Conservation (phyloP, 495 filamentous ascomycete species). For the Xylaria curta region DNA sequence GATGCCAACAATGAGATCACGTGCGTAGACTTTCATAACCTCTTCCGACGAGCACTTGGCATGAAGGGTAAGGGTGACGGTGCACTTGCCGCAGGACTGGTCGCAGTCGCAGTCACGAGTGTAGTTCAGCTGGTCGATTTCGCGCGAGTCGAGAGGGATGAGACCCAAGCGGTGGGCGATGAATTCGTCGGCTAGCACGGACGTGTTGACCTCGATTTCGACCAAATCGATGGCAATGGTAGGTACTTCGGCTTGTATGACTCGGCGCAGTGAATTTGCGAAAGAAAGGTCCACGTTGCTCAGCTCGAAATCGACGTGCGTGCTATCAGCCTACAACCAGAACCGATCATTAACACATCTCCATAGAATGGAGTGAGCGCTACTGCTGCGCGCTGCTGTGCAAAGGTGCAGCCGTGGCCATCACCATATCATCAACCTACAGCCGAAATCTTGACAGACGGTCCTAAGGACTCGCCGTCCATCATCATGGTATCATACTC, state of each 20-base stretch:
- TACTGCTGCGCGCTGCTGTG: not conserved
- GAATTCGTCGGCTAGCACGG: constrained; percentile 94
- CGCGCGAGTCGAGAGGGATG: constrained; percentile 83
- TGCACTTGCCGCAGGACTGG: constrained; percentile 87
- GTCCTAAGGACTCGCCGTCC: constrained; percentile 67
- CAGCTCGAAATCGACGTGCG: constrained; percentile 82
- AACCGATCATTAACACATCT: constrained; percentile 21
- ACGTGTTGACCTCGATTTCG: constrained; percentile 90
- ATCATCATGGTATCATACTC: constrained; percentile 70
- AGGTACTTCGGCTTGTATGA: constrained; percentile 92
- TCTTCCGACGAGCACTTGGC: constrained; percentile 82
- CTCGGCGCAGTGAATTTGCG: constrained; percentile 91
- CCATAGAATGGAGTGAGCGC: not conserved
- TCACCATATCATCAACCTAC: constrained; percentile 47
- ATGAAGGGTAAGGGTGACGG: constrained; percentile 79
- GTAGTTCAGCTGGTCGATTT: constrained; percentile 83
- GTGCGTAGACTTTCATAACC: constrained; percentile 88
- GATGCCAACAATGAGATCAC: constrained; percentile 77
- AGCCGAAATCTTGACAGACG: constrained; percentile 73
- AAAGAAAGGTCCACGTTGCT: constrained; percentile 82
- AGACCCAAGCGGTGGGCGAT: constrained; percentile 91
- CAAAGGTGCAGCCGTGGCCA: constrained; percentile 17
- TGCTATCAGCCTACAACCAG: constrained; percentile 63
- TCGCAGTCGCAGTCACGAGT: constrained; percentile 97
- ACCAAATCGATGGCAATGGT: constrained; percentile 95